Evolutionary conservation across 495 filamentous ascomycete genomes (phyloP), one percentile per base, ranked within the genome.

Genomic region (Xylaria cubensis): DNA sequence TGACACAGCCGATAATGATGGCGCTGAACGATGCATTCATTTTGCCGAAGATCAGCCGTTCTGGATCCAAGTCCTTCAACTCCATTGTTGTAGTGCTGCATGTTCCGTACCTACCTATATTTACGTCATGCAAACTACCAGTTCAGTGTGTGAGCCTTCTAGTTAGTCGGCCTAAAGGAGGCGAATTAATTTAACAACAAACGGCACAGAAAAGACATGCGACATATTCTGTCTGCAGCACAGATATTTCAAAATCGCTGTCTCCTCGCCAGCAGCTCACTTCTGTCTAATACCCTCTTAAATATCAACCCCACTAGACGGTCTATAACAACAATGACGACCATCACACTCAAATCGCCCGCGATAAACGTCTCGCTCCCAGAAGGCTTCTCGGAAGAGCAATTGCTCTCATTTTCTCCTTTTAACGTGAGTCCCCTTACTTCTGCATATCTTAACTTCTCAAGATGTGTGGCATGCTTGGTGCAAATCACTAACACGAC

Each of bases 391-490:
- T 80, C 86, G 4, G 80, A 89, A 73, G 85, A 91, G 13, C 87
- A 91, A 63, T 84, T 95, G n/a, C 84, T 91, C 21, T 83, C 80
- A 15, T 95, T 95, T 79, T 86, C 87, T 19, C 91, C 92, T 0
- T 95, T 94, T 80, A 88, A 78, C 10, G 86, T 85, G 79, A 76
- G 80, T 56, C 29, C 2, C 21, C 21, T 4, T 10, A 9, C n/a
- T n/a, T 21, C 24, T 10, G 21, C 7, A 51, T 9, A 9, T 51
- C 48, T 51, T 51, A 1, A 6, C n/a, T n/a, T 48, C 46, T 17
- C 17, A 48, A 19, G 17, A n/a, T 48, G 46, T 17, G 5, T 7
- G 8, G 46, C n/a, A 48, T n/a, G 8, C 51, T 7, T 53, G 13
- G 9, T 26, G 15, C 29, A 44, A 59, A 44, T 4, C 70, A 64